A percentile compares a stretch with the other conserved stretches of the same genome.
phyloP scores from a whole-genome alignment of 495 filamentous ascomycete genomes.

The Rusavskia elegans region DNA sequence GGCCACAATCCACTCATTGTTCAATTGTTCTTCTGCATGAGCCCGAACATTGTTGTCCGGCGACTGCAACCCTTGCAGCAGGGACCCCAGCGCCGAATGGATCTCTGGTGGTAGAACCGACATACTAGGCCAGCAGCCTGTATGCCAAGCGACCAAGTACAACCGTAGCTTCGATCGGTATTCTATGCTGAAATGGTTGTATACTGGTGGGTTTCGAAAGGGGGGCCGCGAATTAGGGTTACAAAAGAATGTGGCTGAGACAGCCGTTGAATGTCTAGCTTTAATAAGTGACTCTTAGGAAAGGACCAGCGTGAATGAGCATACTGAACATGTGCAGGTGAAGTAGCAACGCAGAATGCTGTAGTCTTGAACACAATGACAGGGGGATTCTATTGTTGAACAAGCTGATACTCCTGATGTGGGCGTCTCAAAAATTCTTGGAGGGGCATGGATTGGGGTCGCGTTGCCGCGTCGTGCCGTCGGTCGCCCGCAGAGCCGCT shows the following conservation, averaged over 20 bases:
- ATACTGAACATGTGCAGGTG: too few relatives aligned
- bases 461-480: background rate
- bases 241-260: background rate
- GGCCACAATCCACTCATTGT: constrained; percentile 68
- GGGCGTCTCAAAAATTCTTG: background rate
- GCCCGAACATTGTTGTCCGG: constrained; percentile 72
- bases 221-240: background rate
- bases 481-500: too few relatives aligned
- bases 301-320: too few relatives aligned
- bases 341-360: too few relatives aligned
- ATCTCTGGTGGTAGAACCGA: constrained; percentile 70
- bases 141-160: background rate
- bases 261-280: too few relatives aligned
- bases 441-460: background rate
- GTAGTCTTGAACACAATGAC: background rate
- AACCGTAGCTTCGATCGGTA: too few relatives aligned
- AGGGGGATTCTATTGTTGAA: background rate
- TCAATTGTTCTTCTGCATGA: constrained; percentile 77
- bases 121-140: constrained; percentile 35
- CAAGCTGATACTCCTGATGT: too few relatives aligned
- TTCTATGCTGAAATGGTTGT: too few relatives aligned
- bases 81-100: constrained; percentile 64
- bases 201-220: background rate
- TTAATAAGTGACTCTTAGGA: too few relatives aligned
- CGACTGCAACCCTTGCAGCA: constrained; percentile 76